Evolutionary conservation across 805 yeast genomes (phyloP).

Genomic region (Pichia heedii): DNA sequence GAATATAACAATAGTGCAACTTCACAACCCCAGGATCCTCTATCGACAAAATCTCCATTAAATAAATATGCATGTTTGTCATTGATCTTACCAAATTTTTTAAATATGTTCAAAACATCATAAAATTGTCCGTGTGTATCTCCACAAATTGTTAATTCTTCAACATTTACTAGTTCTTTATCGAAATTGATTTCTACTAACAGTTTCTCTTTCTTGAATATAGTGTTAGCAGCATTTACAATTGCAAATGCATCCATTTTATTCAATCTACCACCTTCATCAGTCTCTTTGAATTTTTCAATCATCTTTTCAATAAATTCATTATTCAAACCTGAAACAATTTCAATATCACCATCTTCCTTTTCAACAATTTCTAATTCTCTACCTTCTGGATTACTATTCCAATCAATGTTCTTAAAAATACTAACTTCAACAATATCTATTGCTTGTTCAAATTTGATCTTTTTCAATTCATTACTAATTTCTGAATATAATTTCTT

Average conservation of each 20-base stretch:
- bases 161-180: conserved; percentile 22
- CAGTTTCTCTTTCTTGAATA: conserved; percentile 60
- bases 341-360: conserved; percentile 19
- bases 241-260: conserved; percentile 78
- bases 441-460: conserved; percentile 82
- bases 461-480: conserved; percentile 53
- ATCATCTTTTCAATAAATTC: conserved; percentile 60
- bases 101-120: conserved; percentile 77
- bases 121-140: conserved; percentile 97
- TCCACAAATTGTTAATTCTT: conserved; percentile 79
- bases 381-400: conserved; percentile 46
- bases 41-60: conserved; percentile 96
- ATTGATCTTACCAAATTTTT: conserved; percentile 61
- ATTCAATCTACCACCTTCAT: conserved; percentile 65
- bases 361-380: conserved; percentile 30
- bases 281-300: conserved; percentile 62
- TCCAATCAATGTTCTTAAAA: conserved; percentile 39
- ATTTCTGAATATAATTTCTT: conserved; percentile 53
- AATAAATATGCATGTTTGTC: conserved; percentile 68
- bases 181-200: conserved; percentile 56
- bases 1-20: conserved; percentile 76
- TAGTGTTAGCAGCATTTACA: conserved; percentile 56
- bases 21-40: conserved; percentile 98
- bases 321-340: conserved; percentile 32
- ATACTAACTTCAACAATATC: conserved; percentile 55